Evolutionary conservation across 1,139 yeast genomes (phyloP), one percentile per base, ranked within the genome.

Genomic region (Pichia sp.): DNA sequence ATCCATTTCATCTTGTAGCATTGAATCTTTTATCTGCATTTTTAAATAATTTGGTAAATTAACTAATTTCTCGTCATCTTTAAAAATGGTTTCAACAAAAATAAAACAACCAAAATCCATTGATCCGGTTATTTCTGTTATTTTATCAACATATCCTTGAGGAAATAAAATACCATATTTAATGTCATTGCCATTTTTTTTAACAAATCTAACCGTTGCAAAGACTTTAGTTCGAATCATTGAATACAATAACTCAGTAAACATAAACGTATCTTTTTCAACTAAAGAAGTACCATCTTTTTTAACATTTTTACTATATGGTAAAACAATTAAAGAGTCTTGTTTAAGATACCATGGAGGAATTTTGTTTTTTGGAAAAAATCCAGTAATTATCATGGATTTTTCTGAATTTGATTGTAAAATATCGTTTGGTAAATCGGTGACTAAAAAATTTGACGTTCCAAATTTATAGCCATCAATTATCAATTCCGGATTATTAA

Each of bases 11-110:
- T 58, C 60, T 19, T 67, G 58, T 66, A 72, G 68, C 31, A 73
- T 71, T 7, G 60, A 54, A 16, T 51, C 53, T 18, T 62, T 61
- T n/a, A 63, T 63, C 22, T 70, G 56, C 22, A 72, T 58, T 5
- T 71, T 66, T 1, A 73, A 65, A 47, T 87, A 66, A 27, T 71
- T 70, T 0, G 87, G 84, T 59, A 87, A 85, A 46, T 73, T 73
- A 18, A 86, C 81, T 16, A 78, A 70, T 57, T 84, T 80, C 58
- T 81, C 85, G 64, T 91, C 97, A 60, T 89, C 96, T 36, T 77
- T 76, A 67, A 80, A 87, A 1, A 97, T 96, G n/a, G 90, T 65
- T 44, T 83, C 72, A 8, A 70, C 67, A 58, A 75, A 62, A 3
- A 70, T 62, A 52, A 77, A 70, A 0, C 71, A 66, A 51, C 69